Evolutionary conservation across 2,329 filamentous ascomycete species (phyloP).

Genomic region (Paecilomyces niveus): DNA sequence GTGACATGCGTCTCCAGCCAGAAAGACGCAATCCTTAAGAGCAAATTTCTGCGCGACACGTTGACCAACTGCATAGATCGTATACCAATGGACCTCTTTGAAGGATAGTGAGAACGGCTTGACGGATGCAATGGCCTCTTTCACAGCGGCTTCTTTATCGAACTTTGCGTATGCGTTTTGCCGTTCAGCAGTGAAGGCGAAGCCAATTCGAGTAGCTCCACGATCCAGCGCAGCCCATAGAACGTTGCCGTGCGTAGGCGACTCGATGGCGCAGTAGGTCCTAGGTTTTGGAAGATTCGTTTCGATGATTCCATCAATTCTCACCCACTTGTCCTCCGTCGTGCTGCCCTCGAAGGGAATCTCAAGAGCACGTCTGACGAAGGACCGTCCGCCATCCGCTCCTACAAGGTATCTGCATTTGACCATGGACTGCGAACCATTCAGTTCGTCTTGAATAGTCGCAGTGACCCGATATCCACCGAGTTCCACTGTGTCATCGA

Average conservation of each 20-base stretch:
- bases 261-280: conserved; percentile 11
- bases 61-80: conserved; percentile 28
- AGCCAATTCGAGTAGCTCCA: conserved; percentile 13
- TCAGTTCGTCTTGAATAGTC: background rate
- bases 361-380: conserved; percentile 33
- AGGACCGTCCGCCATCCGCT: conserved; percentile 44
- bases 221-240: conserved; percentile 22
- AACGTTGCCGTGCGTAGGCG: conserved; percentile 18
- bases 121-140: conserved; percentile 12
- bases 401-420: conserved; percentile 30
- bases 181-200: conserved; percentile 11
- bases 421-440: background rate
- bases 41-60: conserved; percentile 29
- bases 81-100: conserved; percentile 31
- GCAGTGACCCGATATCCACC: background rate
- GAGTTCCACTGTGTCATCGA: conserved; percentile 26
- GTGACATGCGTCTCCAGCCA: conserved; percentile 40
- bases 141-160: conserved; percentile 11
- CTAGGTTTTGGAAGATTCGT: conserved; percentile 21
- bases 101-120: conserved; percentile 14
- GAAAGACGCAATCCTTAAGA: conserved; percentile 40
- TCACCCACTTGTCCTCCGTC: conserved; percentile 20
- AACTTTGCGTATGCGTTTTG: conserved; percentile 8
- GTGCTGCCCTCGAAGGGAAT: conserved; percentile 33
- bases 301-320: conserved; percentile 16